Evolutionary conservation across 2,329 filamentous ascomycete genomes (phyloP).

Genomic region (Aspergillus oerlinghausenensis): DNA sequence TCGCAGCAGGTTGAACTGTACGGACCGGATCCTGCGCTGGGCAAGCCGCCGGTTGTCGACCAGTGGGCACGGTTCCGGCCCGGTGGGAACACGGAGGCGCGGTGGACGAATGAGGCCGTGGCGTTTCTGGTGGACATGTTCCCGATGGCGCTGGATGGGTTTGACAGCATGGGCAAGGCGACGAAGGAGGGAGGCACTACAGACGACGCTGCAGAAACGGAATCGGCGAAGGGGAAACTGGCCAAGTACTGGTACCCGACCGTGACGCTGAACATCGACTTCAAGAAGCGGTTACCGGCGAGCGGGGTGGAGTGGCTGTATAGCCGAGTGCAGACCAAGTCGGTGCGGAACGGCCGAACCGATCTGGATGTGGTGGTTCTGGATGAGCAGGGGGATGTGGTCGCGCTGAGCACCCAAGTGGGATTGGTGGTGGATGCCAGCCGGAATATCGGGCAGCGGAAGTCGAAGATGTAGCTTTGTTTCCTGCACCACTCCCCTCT

Average conservation of each 20-base stretch:
- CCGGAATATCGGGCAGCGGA: slow-evolving; percentile 55
- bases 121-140: slow-evolving; percentile 67
- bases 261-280: slow-evolving; percentile 67
- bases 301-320: slow-evolving; percentile 71
- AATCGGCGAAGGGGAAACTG: slow-evolving; percentile 19
- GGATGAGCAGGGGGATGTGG: slow-evolving; percentile 60
- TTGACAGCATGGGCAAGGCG: slow-evolving; percentile 29
- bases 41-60: slow-evolving; percentile 44
- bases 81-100: slow-evolving; percentile 41
- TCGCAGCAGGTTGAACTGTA: slow-evolving; percentile 48
- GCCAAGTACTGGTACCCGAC: slow-evolving; percentile 70
- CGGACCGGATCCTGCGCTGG: slow-evolving; percentile 28
- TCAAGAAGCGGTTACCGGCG: slow-evolving; percentile 66
- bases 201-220: slow-evolving; percentile 14
- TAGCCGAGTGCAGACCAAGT: slow-evolving; percentile 60
- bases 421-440: slow-evolving; percentile 59
- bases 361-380: slow-evolving; percentile 68
- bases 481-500: too few species aligned
- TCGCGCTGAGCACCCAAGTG: slow-evolving; percentile 66
- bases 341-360: slow-evolving; percentile 65
- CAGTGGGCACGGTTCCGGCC: slow-evolving; percentile 63
- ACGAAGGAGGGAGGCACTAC: slow-evolving; percentile 18
- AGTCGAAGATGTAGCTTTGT: slow-evolving; percentile 18
- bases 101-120: slow-evolving; percentile 60
- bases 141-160: slow-evolving; percentile 59